Base-by-base conservation (phyloP, 176 grass and related monocot genomes). In the Ensete ventricosum region DNA sequence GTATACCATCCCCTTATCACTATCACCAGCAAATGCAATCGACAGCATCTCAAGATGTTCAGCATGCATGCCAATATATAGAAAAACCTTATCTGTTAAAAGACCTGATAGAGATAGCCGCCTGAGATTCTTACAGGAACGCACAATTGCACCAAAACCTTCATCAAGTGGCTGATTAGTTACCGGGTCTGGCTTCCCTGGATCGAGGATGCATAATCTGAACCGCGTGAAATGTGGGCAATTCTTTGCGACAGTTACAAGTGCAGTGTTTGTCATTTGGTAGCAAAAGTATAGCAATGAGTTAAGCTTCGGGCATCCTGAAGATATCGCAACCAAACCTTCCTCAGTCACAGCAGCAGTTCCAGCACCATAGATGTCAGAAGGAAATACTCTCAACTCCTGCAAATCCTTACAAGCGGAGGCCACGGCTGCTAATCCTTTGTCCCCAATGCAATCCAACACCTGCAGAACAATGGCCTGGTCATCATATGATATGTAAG, bases 131-230 rank as follows among this genome's bases (percentile, higher is more conserved):
- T 69, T 69, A 69, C 25, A 69, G 1, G 66, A 69, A 23, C 43
- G 66, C 66, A 69, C 66, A 2, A 69, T 69, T 27, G 66, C 66
- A 14, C 66, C 66, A 16, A 69, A 69, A 69, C 66, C 66, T 69
- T 69, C 66, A 69, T 69, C 66, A 3, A 69, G 27, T 48, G 66
- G 29, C 66, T 69, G 66, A 69, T 69, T 50, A 49, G 66, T 69
- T 4, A 69, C 66, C 43, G 66, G 66, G 27, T 69, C 66, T 8
- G 66, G 66, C 66, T 69, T 69, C 66, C 66, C 10, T 16, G 66
- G 66, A 69, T 69, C 66, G 43, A 69, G 66, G 11, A 69, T 69
- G 27, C 66, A 69, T 69, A 69, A 69, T 43, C 66, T 69, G 66
- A 69, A 69, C 14, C 66, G 24, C 17, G 14, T 49, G 26, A 69